These are phyloP conservation scores for Blastocladiella britannica DNA, from an alignment of 192 early-diverging fungal genomes.

Conservation along the genomic window DNA sequence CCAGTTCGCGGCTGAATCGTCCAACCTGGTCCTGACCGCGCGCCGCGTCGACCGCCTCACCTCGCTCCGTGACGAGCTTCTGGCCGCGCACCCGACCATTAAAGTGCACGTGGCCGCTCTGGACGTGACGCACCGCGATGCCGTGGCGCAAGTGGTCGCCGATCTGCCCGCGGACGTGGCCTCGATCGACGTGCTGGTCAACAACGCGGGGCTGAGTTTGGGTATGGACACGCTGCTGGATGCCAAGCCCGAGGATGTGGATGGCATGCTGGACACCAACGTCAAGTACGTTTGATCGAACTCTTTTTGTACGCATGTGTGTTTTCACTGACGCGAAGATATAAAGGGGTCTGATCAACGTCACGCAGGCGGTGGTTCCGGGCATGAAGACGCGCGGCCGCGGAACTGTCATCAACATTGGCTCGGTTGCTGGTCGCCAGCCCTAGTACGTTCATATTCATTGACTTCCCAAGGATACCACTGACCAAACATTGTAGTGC, in stretches of 20 bases:
- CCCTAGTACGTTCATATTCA: constrained; percentile 1
- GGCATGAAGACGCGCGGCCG: constrained; percentile 43
- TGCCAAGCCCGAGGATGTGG: constrained; percentile 35
- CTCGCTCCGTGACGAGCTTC: constrained; percentile 25
- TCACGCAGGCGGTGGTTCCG: constrained; percentile 55
- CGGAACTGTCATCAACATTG: constrained; percentile 74
- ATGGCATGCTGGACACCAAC: constrained; percentile 75
- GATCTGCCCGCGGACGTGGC: constrained; percentile 31
- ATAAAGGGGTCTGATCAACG: constrained; percentile 54
- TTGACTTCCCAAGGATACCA: neutral
- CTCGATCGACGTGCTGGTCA: constrained; percentile 60
- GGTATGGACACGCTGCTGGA: constrained; percentile 47
- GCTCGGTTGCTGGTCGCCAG: constrained; percentile 42
- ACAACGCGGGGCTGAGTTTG: constrained; percentile 70
- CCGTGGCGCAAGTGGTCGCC: constrained; percentile 22
- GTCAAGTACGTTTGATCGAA: constrained; percentile 25
- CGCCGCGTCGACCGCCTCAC: constrained; percentile 43
- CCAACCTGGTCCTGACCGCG: constrained; percentile 32
- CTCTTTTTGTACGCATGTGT: neutral
- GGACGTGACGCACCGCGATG: constrained; percentile 42
- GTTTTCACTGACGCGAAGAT: neutral
- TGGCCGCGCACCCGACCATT: constrained; percentile 19
- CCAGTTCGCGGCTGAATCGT: constrained; percentile 20
- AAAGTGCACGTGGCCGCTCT: constrained; percentile 37
- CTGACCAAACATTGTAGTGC: no score